Evolutionary conservation across 2,329 filamentous ascomycete species (phyloP).

Genomic region (Neophaeococcomyces mojaviensis): DNA sequence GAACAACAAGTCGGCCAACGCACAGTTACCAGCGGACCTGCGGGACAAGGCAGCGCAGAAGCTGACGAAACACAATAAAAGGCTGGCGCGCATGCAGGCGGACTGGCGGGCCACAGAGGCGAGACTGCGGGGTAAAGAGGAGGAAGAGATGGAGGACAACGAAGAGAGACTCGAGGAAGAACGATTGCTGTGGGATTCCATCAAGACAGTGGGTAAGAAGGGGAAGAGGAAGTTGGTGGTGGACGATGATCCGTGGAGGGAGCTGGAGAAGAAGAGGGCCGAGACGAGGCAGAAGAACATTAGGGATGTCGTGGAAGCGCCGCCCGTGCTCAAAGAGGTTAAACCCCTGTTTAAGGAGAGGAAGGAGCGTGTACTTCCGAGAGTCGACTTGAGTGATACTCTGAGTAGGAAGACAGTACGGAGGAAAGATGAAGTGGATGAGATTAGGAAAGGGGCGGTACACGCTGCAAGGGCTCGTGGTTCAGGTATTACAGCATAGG

Average conservation of each 20-base stretch:
- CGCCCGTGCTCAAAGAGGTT: conserved; percentile 59
- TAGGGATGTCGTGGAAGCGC: conserved; percentile 53
- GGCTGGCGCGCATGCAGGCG: conserved; percentile 56
- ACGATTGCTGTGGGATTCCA: conserved; percentile 55
- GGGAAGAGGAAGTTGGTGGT: conserved; percentile 43
- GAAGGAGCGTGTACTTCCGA: too few species aligned
- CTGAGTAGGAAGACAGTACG: too few species aligned
- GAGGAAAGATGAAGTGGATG: too few species aligned
- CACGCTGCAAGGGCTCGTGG: too few species aligned
- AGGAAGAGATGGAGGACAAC: conserved; percentile 61
- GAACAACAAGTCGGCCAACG: conserved; percentile 7
- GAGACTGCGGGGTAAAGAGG: conserved; percentile 61
- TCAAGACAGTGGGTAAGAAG: conserved; percentile 50
- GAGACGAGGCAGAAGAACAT: conserved; percentile 32
- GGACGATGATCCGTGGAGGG: conserved; percentile 70
- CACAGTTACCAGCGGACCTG: conserved; percentile 46
- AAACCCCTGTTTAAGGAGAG: conserved; percentile 20
- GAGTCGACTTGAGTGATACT: too few species aligned
- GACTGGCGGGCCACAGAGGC: conserved; percentile 51
- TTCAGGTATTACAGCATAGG: too few species aligned
- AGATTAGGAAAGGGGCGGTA: too few species aligned
- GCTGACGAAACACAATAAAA: conserved; percentile 75
- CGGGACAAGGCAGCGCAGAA: conserved; percentile 54
- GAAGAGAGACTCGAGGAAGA: conserved; percentile 57
- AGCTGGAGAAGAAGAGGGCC: conserved; percentile 60